A percentile compares a stretch with the other conserved stretches of the same genome.
Evolutionary conservation across 139 green algal species (phyloP).

Genomic region (Asterochloris erici): DNA sequence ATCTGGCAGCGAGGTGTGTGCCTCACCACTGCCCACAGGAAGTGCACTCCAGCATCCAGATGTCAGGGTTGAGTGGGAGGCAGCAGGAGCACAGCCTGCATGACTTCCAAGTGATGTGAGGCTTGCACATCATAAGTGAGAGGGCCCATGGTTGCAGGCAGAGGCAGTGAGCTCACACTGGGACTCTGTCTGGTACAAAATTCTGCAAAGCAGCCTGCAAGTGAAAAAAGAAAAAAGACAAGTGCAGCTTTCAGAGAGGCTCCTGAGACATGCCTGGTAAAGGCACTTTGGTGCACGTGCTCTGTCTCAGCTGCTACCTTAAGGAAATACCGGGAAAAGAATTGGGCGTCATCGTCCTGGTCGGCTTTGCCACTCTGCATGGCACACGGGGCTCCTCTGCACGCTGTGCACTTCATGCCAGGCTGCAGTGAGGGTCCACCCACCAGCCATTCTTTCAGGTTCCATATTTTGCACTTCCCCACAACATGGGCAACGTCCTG

Average conservation of each 20-base stretch:
- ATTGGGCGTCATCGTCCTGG: too few species aligned
- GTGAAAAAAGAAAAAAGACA: not conserved
- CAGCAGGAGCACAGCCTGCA: not conserved
- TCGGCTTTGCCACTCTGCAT: too few species aligned
- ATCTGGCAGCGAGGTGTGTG: not conserved
- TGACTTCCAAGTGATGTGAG: slow-evolving; percentile 7
- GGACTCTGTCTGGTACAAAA: too few species aligned
- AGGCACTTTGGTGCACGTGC: too few species aligned
- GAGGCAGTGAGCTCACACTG: too few species aligned
- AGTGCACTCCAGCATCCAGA: slow-evolving; percentile 75
- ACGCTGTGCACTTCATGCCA: too few species aligned
- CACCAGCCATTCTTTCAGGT: slow-evolving; percentile 7
- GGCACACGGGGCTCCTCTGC: too few species aligned
- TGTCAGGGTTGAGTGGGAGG: slow-evolving; percentile 85
- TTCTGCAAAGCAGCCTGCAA: not conserved
- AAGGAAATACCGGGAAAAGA: too few species aligned
- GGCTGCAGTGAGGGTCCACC: not conserved
- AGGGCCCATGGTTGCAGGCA: too few species aligned
- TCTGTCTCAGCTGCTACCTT: too few species aligned
- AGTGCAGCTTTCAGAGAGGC: not conserved
- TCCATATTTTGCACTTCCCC: slow-evolving; percentile 9
- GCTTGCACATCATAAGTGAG: not conserved
- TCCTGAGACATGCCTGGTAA: not conserved
- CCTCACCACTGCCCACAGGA: slow-evolving; percentile 70
- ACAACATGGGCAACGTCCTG: slow-evolving; percentile 8